These are phyloP conservation scores for Beauveria sp. DNA, from an alignment of 2,329 filamentous ascomycete species.

Conservation along the genomic window DNA sequence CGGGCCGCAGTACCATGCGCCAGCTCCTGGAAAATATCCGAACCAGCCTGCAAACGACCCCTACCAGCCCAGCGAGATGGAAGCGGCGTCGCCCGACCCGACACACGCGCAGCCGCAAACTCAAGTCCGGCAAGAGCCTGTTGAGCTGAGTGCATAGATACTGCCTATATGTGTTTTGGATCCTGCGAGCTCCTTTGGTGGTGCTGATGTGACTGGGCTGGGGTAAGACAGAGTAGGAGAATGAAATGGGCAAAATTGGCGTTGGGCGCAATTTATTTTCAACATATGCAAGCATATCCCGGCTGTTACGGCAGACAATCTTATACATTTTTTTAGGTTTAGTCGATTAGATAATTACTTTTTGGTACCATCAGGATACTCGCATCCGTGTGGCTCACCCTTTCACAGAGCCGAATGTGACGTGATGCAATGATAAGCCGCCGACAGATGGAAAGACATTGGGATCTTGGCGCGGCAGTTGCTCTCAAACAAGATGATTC, in stretches of 20 bases:
- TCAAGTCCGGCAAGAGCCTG: not conserved
- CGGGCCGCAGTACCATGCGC: not conserved
- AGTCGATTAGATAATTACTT: not conserved
- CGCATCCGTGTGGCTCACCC: not conserved
- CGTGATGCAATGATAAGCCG: no score
- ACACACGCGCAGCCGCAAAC: not conserved
- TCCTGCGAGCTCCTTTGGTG: not conserved
- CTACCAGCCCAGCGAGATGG: conserved; percentile 4
- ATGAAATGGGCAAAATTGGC: not conserved
- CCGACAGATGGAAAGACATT: no score
- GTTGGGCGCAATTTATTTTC: not conserved
- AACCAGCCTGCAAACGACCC: not conserved
- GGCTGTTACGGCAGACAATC: not conserved
- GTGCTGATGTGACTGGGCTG: not conserved
- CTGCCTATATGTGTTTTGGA: no score
- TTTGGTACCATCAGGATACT: not conserved
- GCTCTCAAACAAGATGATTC: not conserved
- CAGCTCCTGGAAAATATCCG: not conserved
- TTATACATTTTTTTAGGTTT: not conserved
- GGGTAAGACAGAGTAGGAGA: not conserved
- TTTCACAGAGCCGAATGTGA: not conserved
- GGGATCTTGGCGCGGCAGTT: not conserved
- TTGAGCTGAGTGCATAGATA: not conserved
- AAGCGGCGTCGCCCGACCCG: not conserved
- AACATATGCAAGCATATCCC: not conserved